Percentiles rank a stretch among this genome's conserved stretches.
Conservation (phyloP, 208 protist species). For the Zelonia costaricensis region DNA sequence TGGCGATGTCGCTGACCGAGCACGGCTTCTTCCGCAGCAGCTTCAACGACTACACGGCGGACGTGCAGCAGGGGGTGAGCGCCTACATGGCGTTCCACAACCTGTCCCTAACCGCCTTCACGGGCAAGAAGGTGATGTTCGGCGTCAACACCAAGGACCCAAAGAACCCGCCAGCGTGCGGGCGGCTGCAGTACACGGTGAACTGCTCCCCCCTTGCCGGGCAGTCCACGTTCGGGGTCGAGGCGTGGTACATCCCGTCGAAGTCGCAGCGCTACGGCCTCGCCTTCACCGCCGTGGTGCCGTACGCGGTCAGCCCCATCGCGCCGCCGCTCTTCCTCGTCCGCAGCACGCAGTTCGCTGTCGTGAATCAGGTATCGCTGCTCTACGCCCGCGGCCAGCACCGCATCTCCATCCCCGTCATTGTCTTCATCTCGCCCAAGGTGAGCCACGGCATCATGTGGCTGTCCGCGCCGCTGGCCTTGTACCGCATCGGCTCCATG, state of each 20-base stretch:
- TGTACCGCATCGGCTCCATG: constrained; percentile 50
- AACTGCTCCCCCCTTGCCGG: constrained; percentile 46
- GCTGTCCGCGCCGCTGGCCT: constrained; percentile 52
- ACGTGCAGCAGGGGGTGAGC: constrained; percentile 37
- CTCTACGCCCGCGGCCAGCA: constrained; percentile 72
- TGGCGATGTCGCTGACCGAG: constrained; percentile 57
- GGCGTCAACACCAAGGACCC: constrained; percentile 33
- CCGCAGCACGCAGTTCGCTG: constrained; percentile 31
- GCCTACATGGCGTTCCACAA: constrained; percentile 53
- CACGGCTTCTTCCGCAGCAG: constrained; percentile 56
- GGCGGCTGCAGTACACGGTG: constrained; percentile 53
- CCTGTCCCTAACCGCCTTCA: constrained; percentile 40
- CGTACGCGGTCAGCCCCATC: constrained; percentile 52
- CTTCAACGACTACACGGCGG: constrained; percentile 27
- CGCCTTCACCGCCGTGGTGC: constrained; percentile 54
- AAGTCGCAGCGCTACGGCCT: constrained; percentile 62
- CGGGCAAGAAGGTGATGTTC: constrained; percentile 34
- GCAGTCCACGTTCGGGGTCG: constrained; percentile 51
- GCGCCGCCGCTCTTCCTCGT: constrained; percentile 50
- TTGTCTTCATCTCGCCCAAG: constrained; percentile 57
- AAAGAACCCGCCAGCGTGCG: constrained; percentile 31
- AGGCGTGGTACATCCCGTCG: constrained; percentile 66
- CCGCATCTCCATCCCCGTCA: constrained; percentile 72
- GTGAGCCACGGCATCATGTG: constrained; percentile 52
- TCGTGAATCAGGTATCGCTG: constrained; percentile 69